Evolutionary conservation across 139 green algal genomes (phyloP).

Genomic region (Tetraselmis chui): DNA sequence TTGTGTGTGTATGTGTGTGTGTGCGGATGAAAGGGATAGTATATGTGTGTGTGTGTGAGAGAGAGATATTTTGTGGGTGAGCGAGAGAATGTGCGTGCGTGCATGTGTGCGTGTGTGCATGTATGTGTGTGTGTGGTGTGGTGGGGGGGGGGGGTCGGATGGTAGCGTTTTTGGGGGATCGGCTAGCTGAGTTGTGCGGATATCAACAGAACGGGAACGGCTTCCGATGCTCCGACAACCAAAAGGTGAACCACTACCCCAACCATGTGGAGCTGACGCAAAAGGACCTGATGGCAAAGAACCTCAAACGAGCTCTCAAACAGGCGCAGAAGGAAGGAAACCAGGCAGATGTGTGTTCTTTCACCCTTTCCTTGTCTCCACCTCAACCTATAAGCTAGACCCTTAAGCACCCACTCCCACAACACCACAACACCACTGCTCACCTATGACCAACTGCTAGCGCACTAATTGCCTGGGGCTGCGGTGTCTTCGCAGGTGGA

Average conservation of each 20-base stretch:
- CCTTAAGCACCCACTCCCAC: background rate
- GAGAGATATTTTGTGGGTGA: no score
- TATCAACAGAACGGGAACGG: background rate
- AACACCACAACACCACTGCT: background rate
- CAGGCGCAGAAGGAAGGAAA: constrained; percentile 14
- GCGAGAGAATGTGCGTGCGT: no score
- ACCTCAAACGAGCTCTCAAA: constrained; percentile 28
- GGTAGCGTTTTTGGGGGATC: background rate
- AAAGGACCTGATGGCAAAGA: constrained; percentile 43
- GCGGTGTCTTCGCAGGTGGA: background rate
- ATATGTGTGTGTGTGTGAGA: no score
- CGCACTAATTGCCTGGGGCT: background rate
- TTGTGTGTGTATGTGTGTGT: no score
- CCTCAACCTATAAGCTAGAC: no score
- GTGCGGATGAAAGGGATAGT: no score
- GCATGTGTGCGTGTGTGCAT: no score
- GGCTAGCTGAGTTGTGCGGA: background rate
- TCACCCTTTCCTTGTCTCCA: no score
- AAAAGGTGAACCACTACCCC: constrained; percentile 33
- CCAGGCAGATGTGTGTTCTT: constrained; percentile 30
- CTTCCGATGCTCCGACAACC: constrained; percentile 14
- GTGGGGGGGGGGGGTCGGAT: no score
- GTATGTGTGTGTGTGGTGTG: no score
- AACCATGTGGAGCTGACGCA: constrained; percentile 39
- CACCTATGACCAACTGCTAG: background rate